Evolutionary conservation across 2,329 filamentous ascomycete species (phyloP).

Genomic region (Plenodomus lindquistii): DNA sequence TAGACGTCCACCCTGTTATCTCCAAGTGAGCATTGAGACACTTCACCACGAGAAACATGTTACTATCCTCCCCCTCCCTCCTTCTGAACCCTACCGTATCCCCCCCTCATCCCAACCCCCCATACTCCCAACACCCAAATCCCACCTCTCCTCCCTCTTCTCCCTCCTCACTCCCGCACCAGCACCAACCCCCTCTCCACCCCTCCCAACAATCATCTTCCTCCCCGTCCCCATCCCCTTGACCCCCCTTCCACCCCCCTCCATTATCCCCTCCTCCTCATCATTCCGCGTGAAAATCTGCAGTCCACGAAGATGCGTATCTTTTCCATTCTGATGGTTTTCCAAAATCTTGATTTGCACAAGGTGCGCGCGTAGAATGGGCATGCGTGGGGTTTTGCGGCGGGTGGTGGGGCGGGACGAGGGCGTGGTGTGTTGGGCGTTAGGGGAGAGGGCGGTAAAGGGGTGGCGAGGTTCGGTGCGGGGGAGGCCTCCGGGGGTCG

Average conservation of each 20-base stretch:
- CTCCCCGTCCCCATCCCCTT: constrained; percentile 6
- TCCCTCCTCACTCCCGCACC: constrained; percentile 8
- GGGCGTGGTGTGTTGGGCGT: constrained; percentile 3
- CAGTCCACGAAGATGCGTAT: constrained; percentile 93
- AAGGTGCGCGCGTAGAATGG: constrained; percentile 81
- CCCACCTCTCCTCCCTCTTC: constrained; percentile 16
- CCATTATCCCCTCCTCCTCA: constrained; percentile 13
- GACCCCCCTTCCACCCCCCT: constrained; percentile 10
- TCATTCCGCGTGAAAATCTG: constrained; percentile 72
- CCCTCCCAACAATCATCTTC: constrained; percentile 14
- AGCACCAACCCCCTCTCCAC: constrained; percentile 7
- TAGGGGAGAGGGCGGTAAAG: constrained; percentile 24
- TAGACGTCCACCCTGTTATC: too few species aligned
- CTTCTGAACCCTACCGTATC: too few species aligned
- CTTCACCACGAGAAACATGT: neutral
- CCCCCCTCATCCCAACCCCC: constrained; percentile 26
- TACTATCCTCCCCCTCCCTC: too few species aligned
- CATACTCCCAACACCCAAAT: constrained; percentile 12
- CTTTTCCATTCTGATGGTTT: constrained; percentile 99
- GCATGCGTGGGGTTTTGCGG: constrained; percentile 62
- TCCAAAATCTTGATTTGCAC: constrained; percentile 89
- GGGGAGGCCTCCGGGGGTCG: constrained; percentile 10
- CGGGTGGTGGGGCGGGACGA: neutral
- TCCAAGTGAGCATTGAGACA: neutral
- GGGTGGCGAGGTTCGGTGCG: constrained; percentile 19